These are phyloP conservation scores for Kurtzmaniella natalensis DNA, from an alignment of 1,139 yeast species.

Conservation along the genomic window DNA sequence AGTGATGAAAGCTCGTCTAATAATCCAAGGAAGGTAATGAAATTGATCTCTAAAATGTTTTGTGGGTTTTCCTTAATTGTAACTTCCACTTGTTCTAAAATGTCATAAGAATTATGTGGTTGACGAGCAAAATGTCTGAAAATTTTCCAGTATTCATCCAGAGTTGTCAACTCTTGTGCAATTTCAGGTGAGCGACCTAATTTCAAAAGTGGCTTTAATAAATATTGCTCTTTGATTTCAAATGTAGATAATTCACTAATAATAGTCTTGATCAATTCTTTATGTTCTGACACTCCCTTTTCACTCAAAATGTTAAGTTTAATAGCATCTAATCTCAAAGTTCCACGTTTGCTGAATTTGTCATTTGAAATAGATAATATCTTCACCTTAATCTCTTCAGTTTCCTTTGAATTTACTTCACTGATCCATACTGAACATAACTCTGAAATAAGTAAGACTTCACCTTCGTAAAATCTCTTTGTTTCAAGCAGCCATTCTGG, in stretches of 20 bases:
- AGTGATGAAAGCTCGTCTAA: constrained; percentile 78
- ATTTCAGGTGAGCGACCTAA: neutral
- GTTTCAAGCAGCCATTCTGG: constrained; percentile 31
- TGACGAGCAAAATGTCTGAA: constrained; percentile 56
- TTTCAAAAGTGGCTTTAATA: neutral
- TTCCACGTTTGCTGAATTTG: neutral
- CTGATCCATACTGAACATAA: constrained; percentile 1
- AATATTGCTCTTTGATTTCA: neutral
- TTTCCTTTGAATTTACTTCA: neutral
- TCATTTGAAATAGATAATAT: neutral
- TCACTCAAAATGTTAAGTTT: constrained; percentile 1
- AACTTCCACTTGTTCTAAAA: constrained; percentile 47
- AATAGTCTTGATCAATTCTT: neutral
- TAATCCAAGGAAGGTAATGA: constrained; percentile 61
- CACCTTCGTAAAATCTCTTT: constrained; percentile 49
- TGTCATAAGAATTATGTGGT: constrained; percentile 44
- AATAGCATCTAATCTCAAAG: neutral
- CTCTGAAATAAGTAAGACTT: constrained; percentile 54
- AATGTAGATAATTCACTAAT: neutral
- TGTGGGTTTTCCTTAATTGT: constrained; percentile 35
- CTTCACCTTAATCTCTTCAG: constrained; percentile 4
- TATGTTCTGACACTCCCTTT: neutral
- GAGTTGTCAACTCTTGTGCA: constrained; percentile 27
- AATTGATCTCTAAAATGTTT: constrained; percentile 46
- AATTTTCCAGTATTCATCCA: constrained; percentile 61